phyloP scores from a whole-genome alignment of 2,329 filamentous ascomycete genomes.

The Lojkania enalia region DNA sequence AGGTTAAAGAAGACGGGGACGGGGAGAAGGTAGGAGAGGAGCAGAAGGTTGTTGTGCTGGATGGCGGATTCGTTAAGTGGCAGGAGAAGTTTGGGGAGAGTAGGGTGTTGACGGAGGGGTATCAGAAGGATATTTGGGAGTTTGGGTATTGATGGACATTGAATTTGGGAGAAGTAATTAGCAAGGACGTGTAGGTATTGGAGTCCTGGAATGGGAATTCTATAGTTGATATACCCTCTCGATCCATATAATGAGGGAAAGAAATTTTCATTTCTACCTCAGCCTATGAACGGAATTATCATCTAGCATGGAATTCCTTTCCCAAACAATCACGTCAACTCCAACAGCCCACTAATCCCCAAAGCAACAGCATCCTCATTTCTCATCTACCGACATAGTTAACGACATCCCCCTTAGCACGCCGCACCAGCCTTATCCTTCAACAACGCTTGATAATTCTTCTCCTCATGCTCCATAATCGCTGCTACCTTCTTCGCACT shows the following conservation, averaged over 20 bases:
- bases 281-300: too few relatives aligned
- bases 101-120: conserved; percentile 78
- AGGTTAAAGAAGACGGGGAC: conserved; percentile 21
- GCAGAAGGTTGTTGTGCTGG: conserved; percentile 80
- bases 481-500: conserved; percentile 61
- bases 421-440: neutral
- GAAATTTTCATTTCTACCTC: too few relatives aligned
- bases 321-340: too few relatives aligned
- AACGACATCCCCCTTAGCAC: neutral
- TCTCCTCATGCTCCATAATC: conserved; percentile 54
- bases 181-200: too few relatives aligned
- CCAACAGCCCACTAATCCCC: too few relatives aligned
- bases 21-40: conserved; percentile 18
- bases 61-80: conserved; percentile 86
- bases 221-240: neutral
- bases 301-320: too few relatives aligned
- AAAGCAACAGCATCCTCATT: neutral
- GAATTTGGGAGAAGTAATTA: neutral
- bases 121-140: conserved; percentile 82
- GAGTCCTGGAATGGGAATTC: neutral
- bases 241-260: too few relatives aligned
- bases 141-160: conserved; percentile 44
- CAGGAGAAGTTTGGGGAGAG: conserved; percentile 82
- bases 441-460: conserved; percentile 22
- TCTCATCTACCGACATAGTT: too few relatives aligned